These are phyloP conservation scores for Kluyveromyces nonfermentans DNA, from an alignment of 805 yeast species.

Conservation along the genomic window DNA sequence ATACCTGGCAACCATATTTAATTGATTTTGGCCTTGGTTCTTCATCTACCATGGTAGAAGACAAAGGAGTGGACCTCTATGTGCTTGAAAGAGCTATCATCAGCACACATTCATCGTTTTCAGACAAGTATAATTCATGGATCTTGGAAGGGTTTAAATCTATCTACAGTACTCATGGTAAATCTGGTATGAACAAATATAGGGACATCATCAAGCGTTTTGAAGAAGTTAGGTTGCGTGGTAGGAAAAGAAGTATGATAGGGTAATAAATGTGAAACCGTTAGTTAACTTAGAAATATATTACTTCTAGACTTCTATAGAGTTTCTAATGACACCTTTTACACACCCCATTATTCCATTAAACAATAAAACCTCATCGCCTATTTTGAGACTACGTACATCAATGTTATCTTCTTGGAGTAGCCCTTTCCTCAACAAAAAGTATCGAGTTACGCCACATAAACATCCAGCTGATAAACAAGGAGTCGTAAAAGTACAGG, in stretches of 20 bases:
- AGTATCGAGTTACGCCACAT: slow-evolving; percentile 72
- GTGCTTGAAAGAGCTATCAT: slow-evolving; percentile 86
- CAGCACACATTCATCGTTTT: slow-evolving; percentile 78
- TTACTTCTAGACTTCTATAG: slow-evolving; percentile 1
- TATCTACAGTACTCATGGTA: slow-evolving; percentile 27
- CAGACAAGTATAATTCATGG: slow-evolving; percentile 59
- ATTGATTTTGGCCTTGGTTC: slow-evolving; percentile 92
- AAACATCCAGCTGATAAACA: slow-evolving; percentile 69
- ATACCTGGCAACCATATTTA: slow-evolving; percentile 41
- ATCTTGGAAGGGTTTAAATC: slow-evolving; percentile 58
- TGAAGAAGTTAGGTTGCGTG: slow-evolving; percentile 81
- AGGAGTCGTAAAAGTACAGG: slow-evolving; percentile 66
- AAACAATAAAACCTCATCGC: slow-evolving; percentile 62
- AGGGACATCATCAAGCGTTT: slow-evolving; percentile 55
- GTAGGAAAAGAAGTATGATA: slow-evolving; percentile 90
- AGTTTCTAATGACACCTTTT: slow-evolving; percentile 40
- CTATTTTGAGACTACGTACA: slow-evolving; percentile 41
- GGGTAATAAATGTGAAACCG: no score
- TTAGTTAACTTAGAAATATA: neutral
- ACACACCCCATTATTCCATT: slow-evolving; percentile 81
- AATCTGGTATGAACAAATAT: slow-evolving; percentile 32
- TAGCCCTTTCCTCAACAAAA: slow-evolving; percentile 43
- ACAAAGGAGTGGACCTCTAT: slow-evolving; percentile 94
- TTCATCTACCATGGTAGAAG: slow-evolving; percentile 68
- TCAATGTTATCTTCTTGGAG: slow-evolving; percentile 42